Evolutionary conservation across 306 rosid species (phyloP).

Genomic region (Canavalia ensiformis): DNA sequence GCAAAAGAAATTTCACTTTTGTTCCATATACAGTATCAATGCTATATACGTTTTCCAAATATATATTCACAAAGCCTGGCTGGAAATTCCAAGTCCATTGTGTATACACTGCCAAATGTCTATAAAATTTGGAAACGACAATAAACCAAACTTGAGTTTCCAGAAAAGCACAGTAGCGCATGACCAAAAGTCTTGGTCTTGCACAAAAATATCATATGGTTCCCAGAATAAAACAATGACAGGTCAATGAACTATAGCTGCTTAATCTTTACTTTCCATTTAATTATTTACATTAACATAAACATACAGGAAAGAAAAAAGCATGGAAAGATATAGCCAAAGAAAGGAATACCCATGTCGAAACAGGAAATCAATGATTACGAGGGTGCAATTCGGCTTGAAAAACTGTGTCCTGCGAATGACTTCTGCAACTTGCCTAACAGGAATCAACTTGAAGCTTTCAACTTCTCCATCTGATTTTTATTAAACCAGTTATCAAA

Average conservation of each 20-base stretch:
- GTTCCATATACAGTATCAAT: neutral
- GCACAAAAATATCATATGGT: neutral
- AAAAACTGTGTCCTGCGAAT: conserved; percentile 67
- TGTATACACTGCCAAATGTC: neutral
- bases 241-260: neutral
- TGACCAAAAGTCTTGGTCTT: neutral
- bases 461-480: conserved; percentile 91
- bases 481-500: conserved; percentile 36
- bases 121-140: conserved; percentile 2
- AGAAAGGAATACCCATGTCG: conserved; percentile 76
- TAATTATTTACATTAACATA: conserved; percentile 4
- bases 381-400: conserved; percentile 84
- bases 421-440: conserved; percentile 72
- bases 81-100: conserved; percentile 14
- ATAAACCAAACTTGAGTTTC: conserved; percentile 20
- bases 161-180: neutral
- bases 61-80: conserved; percentile 2
- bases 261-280: neutral
- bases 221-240: conserved; percentile 17
- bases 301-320: neutral
- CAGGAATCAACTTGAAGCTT: conserved; percentile 80
- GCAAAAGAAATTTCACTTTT: conserved; percentile 5
- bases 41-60: conserved; percentile 2
- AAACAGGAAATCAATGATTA: conserved; percentile 76
- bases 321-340: neutral